Evolutionary conservation across 495 filamentous ascomycete genomes (phyloP), one percentile per base, ranked within the genome.

Genomic region (Aspergillus coremiiformis): DNA sequence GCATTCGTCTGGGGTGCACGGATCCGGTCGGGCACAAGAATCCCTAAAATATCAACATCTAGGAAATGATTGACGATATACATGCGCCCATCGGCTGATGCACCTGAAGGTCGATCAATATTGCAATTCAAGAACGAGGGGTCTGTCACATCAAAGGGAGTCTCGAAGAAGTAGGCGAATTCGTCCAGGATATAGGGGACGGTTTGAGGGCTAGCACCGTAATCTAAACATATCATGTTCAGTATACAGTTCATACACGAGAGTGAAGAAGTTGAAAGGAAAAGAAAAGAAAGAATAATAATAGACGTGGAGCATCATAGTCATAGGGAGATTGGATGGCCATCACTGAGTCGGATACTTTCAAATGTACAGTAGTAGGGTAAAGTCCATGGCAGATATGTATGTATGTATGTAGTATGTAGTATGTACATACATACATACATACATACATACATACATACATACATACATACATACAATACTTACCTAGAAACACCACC

Each of bases 141-240:
- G 52, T 79, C 75, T 3, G 76, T 79, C 4, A 82, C 75, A 47
- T 82, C 81, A 61, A 71, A 90, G 12, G 82, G 65, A 0, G 83
- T 89, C 66, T 89, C 85, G 63, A 87, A 90, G 59, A 85, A 78
- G 64, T 86, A 75, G 47, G 71, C 65, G 65, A 87, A 90, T 61
- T 90, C 83, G 51, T 77, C 62, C 21, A 86, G 74, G n/a, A 89
- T 78, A 65, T 83, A 87, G 0, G 82, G 73, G 45, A 79, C 74
- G 1, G 59, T 54, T 8, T 59, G 45, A 41, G 73, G 66, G 49
- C 78, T 48, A 23, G 75, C 72, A 48, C 83, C 75, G 55, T 68
- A 72, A 57, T 79, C 76, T 67, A 39, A 35, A 17, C n/a, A 19
- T 23, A 14, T 27, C 24, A 33, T 20, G 15, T 20, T 41, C 19